These are phyloP conservation scores for Magnusiomyces tetraspermus DNA, from an alignment of 1,139 yeast genomes.

Conservation along the genomic window DNA sequence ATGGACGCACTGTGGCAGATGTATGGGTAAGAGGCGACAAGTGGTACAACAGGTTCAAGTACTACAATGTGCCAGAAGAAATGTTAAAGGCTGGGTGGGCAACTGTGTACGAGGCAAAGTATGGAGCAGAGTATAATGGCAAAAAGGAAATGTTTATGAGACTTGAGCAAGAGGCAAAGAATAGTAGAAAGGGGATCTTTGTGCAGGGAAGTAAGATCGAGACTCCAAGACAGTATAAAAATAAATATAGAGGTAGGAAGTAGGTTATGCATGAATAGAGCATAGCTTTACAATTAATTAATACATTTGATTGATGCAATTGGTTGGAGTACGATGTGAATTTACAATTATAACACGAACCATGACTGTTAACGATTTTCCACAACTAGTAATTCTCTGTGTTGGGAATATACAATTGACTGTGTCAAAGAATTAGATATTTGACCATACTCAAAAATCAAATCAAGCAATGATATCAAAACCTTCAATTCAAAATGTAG, in stretches of 20 bases:
- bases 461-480: no score
- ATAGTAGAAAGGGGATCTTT: constrained; percentile 62
- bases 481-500: no score
- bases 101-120: constrained; percentile 73
- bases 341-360: no score
- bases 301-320: no score
- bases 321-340: no score
- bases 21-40: constrained; percentile 41
- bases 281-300: no score
- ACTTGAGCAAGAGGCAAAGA: constrained; percentile 53
- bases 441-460: no score
- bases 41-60: constrained; percentile 63
- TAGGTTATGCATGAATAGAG: neutral
- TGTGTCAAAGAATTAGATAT: no score
- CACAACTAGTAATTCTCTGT: no score
- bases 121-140: constrained; percentile 80
- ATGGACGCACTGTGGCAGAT: constrained; percentile 77
- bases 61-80: constrained; percentile 68
- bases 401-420: no score
- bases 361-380: no score
- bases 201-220: constrained; percentile 38
- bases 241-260: constrained; percentile 11
- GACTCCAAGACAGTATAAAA: constrained; percentile 81
- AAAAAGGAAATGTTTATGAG: constrained; percentile 49
- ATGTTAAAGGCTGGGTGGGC: constrained; percentile 81